Conservation (phyloP, 108 stramenopile genomes). For the Tribonema minus region DNA sequence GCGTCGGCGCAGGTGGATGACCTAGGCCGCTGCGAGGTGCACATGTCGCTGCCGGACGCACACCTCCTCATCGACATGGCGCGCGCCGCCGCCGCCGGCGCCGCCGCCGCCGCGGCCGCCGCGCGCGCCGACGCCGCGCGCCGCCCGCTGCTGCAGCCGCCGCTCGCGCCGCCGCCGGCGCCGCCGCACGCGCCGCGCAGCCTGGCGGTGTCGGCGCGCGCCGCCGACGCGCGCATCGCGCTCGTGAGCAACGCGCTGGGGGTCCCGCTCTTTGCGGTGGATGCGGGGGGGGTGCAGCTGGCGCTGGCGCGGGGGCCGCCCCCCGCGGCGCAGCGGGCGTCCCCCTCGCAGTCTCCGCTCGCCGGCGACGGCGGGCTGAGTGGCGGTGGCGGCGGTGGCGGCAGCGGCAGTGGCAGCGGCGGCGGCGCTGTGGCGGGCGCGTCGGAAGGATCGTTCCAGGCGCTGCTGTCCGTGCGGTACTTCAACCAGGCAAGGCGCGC, state of each 20-base stretch:
- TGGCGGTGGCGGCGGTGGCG: too few relatives aligned
- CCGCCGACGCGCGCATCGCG: neutral
- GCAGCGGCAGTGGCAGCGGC: neutral
- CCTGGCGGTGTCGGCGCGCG: neutral
- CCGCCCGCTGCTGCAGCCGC: neutral
- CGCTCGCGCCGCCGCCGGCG: neutral
- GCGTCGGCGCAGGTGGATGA: neutral
- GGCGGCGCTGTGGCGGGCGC: neutral
- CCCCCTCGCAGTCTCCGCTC: too few relatives aligned
- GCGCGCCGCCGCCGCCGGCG: neutral
- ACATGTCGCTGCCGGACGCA: neutral
- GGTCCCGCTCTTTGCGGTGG: neutral
- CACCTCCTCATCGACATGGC: neutral
- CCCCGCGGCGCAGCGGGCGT: too few relatives aligned
- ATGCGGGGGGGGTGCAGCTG: neutral
- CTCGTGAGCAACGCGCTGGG: neutral
- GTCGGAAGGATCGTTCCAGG: neutral
- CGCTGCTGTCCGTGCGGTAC: neutral
- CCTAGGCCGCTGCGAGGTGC: neutral
- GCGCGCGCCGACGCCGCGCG: neutral
- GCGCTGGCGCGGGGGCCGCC: too few relatives aligned
- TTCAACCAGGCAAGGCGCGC: too few relatives aligned
- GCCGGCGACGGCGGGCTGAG: too few relatives aligned
- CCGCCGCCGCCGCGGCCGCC: neutral
- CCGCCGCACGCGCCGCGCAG: neutral